Evolutionary conservation across 2,329 filamentous ascomycete species (phyloP), one percentile per base, ranked within the genome.

Genomic region (Fusarium odoratissimum): DNA sequence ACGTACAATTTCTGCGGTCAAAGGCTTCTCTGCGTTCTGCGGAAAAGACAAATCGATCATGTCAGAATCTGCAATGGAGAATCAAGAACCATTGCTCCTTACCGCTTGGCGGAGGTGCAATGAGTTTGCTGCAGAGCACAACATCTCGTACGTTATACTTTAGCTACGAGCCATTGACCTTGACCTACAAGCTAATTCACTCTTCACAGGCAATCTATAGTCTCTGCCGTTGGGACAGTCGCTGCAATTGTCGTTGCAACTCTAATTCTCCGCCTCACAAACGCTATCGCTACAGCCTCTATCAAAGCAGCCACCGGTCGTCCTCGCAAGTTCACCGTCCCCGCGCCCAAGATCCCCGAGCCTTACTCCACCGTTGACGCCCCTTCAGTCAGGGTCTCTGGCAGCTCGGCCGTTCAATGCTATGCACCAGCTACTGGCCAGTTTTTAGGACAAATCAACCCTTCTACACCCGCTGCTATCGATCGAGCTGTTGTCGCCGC

Each of bases 391-490:
- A 92, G 91, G 83, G 86, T 89, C n/a, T 80, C 89, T 2, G 91
- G 90, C 21, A 90, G 90, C 42, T 87, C 88, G 2, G 88, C 91
- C 12, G 91, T 97, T 67, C 93, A 94, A 83, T 97, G 94, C 83
- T 96, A 96, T 81, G 93, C 92, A 46, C 96, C 96, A 3, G 95
- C 95, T 4, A 98, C 95, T 30, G 96, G 96, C 71, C 89, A 93
- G 78, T 89, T 94, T 67, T 90, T 99, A 31, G 95, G 94, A 60
- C 86, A 90, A 74, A 87, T 95, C 81, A 93, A 93, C 80, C 93
- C 95, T 23, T 90, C 91, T 13, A 95, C 93, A 2, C 84, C 90
- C 4, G 90, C 91, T 63, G 92, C 90, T 68, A 94, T 99, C 79
- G 94, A 99, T 81, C 86, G 90, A 67, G 91, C 91, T 33, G 89